Base-by-base conservation (phyloP, 371 early-diverging fungal genomes). In the Chytridiales sp. region DNA sequence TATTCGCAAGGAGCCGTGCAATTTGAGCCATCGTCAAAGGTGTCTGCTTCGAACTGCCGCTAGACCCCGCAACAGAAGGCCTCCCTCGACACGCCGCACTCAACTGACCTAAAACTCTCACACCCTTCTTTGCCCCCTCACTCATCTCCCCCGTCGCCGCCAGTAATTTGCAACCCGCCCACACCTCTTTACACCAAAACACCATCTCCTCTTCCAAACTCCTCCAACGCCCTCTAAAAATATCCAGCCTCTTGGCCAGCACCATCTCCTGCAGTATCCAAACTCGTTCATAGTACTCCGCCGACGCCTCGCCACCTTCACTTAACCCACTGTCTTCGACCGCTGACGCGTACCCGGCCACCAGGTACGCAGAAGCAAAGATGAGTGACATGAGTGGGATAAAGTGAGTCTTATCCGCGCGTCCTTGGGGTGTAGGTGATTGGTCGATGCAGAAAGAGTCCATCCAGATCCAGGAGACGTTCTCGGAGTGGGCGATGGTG, bases 191-290 rank as follows among this genome's bases (percentile, higher is more conserved):
- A 11, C 13, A 34, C 51, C 51, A 51, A 29, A 51, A 51, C 35
- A 9, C 4, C 8, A 19, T 11, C 26, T 51, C 51, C 36, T 51
- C 35, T 22, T 31, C 21, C 17, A 51, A 15, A 13, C 19, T 51
- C 17, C 4, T n/a, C 51, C 51, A 51, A 9, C 24, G 4, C 8
- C 51, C 51, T 11, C 9, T 34, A 35, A 34, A 35, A 17, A 51
- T 8, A n/a, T 36, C 11, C 9, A 51, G 31, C 9, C 13, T 30
- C 9, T 13, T 31, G 5, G 51, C 51, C n/a, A 51, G 15, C 11
- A 51, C 35, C 36, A 35, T 31, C 24, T 51, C 51, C 36, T 51
- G 51, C 5, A 51, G 35, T n/a, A 21, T 51, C 31, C 51, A 51
- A 1, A 51, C 51, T 17, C 51, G 51, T 13, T 31, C 32, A 35